Base-by-base conservation (phyloP, 1,284 basidiomycete species). In the Garcileccinum viscosum region DNA sequence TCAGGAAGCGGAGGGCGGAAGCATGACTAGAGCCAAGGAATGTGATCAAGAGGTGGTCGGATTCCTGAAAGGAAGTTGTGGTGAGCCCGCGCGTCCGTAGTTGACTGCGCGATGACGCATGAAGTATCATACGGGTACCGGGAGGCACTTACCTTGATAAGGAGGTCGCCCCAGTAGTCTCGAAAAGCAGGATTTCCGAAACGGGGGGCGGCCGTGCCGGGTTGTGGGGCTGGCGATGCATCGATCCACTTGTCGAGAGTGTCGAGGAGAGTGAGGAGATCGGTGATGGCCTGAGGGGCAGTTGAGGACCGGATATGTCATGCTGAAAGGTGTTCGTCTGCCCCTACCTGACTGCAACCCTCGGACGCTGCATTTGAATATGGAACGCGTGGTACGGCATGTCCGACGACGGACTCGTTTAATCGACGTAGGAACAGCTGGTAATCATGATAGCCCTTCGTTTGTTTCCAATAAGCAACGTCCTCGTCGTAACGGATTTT, bases 151-250 rank as follows among this genome's bases (percentile, higher is more conserved):
- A 94, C 96, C 85, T 94, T 86, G 80, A 94, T 89, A 33, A 98
- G 85, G 38, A 92, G 87, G 67, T 86, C 85, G 1, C 95, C 94
- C 93, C 97, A 99, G 62, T 76, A 79, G 9, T 88, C 88, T 64
- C 97, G 86, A 78, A 99, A 99, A 0, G 95, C 93, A 9, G 96
- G 87, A 80, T 99, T 99, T 4, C 97, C 98, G 76, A 97, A 99
- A 1, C 98, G 88, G 77, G 99, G 98, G 2, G 94, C 91, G 8
- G 74, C 38, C 27, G 65, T 37, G 11, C 76, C 75, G 0, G 90
- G 90, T n/a, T 88, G 82, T 5, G 89, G 86, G 0, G 93, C 90
- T 5, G 95, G 95, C 15, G 96, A 94, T 40, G 93, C 90, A 62
- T 93, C 88, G 15, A 97, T 91, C 95, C 95, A 97, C 1, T 72